Percentiles rank a stretch among this genome's conserved stretches.
These are phyloP conservation scores for Aquilaria malaccensis DNA, from an alignment of 345 rosid species.

Conservation along the genomic window DNA sequence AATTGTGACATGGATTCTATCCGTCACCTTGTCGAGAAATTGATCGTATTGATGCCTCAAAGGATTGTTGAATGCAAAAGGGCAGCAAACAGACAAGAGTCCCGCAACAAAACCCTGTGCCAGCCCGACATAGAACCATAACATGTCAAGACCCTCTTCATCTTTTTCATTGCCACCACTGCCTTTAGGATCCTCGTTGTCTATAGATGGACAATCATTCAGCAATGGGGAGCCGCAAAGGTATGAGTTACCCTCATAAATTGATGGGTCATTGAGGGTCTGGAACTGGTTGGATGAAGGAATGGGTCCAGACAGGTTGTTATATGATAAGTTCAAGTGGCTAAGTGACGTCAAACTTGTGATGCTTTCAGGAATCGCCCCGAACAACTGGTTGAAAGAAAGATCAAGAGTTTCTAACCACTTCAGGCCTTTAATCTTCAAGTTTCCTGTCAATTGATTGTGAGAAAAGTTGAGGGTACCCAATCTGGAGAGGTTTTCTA, in stretches of 20 bases:
- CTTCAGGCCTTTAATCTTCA: conserved; percentile 6
- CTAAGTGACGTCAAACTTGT: conserved; percentile 8
- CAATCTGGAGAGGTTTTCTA: conserved; percentile 16
- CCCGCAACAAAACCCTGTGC: conserved; percentile 10
- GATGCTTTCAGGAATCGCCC: conserved; percentile 20
- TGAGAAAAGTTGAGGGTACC: conserved; percentile 11
- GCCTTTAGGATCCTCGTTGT: too few species aligned
- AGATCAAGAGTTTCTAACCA: conserved; percentile 21
- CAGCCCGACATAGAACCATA: conserved; percentile 1
- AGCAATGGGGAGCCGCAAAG: conserved; percentile 22
- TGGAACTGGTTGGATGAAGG: conserved; percentile 13
- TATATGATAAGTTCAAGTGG: conserved; percentile 21
- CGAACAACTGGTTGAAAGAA: conserved; percentile 19
- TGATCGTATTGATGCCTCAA: conserved; percentile 13
- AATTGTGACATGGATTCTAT: background rate
- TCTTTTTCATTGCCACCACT: too few species aligned
- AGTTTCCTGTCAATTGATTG: conserved; percentile 17
- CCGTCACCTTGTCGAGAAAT: conserved; percentile 9
- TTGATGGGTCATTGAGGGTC: conserved; percentile 12
- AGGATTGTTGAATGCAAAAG: conserved; percentile 11
- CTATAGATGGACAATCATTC: conserved; percentile 4
- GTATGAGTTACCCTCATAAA: conserved; percentile 11
- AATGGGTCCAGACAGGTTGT: conserved; percentile 19
- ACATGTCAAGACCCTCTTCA: background rate
- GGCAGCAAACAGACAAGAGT: conserved; percentile 12